Percentiles rank a stretch among this genome's conserved stretches.
Conservation (phyloP, 257 asterid species). For the Mentha longifolia region DNA sequence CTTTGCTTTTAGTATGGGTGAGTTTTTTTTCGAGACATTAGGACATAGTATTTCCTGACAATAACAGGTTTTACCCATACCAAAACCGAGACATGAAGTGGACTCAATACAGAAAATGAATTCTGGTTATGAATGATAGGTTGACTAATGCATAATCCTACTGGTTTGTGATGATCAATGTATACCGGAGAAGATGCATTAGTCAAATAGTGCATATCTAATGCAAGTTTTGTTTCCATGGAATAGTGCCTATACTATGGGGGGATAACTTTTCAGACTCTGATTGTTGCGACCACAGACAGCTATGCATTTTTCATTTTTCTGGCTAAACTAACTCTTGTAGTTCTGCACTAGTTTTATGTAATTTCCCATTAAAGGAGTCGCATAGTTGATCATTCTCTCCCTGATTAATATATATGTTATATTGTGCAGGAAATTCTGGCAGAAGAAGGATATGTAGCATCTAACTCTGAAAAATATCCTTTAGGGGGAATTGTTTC, state of each 20-base stretch:
- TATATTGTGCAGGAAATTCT: constrained; percentile 64
- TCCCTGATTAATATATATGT: constrained; percentile 19
- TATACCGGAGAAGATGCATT: background rate
- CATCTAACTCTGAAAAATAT: constrained; percentile 85
- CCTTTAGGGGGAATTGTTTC: constrained; percentile 79
- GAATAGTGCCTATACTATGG: constrained; percentile 18
- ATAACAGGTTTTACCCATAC: background rate
- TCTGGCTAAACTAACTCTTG: constrained; percentile 16
- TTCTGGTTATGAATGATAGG: constrained; percentile 1
- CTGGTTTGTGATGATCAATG: background rate
- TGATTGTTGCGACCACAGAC: constrained; percentile 4
- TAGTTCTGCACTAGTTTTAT: background rate
- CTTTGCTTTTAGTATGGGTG: background rate
- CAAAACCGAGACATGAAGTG: constrained; percentile 6
- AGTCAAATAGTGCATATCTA: background rate
- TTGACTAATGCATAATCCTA: background rate
- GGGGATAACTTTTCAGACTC: background rate
- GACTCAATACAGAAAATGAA: background rate
- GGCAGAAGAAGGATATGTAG: constrained; percentile 77
- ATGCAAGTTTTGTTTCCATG: constrained; percentile 6
- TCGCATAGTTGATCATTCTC: constrained; percentile 9
- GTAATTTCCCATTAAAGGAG: constrained; percentile 5
- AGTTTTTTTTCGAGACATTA: background rate
- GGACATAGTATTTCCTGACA: constrained; percentile 5
- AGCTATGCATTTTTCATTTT: constrained; percentile 5